These are phyloP conservation scores for Citropsis articulata DNA, from an alignment of 345 rosid genomes.

Conservation along the genomic window DNA sequence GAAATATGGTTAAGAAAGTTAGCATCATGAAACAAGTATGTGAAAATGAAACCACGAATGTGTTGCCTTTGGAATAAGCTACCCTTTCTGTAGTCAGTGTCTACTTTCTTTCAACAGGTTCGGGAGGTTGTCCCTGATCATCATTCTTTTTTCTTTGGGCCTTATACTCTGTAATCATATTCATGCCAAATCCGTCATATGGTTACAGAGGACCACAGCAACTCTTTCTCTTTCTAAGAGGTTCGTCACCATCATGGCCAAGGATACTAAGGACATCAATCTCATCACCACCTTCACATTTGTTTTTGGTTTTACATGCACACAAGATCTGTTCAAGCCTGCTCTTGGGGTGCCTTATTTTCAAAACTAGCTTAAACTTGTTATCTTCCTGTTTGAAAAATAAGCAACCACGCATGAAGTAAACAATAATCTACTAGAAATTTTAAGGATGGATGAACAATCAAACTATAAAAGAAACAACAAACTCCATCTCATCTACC, in stretches of 20 bases:
- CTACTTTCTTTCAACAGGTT: constrained; percentile 91
- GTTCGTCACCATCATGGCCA: constrained; percentile 63
- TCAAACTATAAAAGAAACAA: neutral
- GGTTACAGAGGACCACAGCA: constrained; percentile 97
- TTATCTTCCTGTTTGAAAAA: constrained; percentile 69
- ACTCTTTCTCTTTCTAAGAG: constrained; percentile 77
- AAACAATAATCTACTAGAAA: neutral
- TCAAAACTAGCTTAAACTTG: constrained; percentile 89
- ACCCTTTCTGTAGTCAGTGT: constrained; percentile 92
- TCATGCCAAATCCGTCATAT: constrained; percentile 88
- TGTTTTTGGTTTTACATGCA: constrained; percentile 82
- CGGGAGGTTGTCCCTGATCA: constrained; percentile 90
- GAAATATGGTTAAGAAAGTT: neutral
- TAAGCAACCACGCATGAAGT: constrained; percentile 7
- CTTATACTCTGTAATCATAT: constrained; percentile 89
- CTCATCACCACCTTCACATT: constrained; percentile 82
- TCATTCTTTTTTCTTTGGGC: constrained; percentile 67
- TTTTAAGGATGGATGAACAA: neutral
- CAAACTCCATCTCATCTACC: too few relatives aligned
- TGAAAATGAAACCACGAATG: too few relatives aligned
- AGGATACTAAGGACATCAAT: constrained; percentile 53
- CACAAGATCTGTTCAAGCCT: constrained; percentile 83
- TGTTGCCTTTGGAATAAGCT: neutral
- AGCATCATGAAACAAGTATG: too few relatives aligned
- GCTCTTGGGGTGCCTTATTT: constrained; percentile 83